phyloP scores from a whole-genome alignment of 768 basidiomycete species.

The Psilocybe subaeruginosa region DNA sequence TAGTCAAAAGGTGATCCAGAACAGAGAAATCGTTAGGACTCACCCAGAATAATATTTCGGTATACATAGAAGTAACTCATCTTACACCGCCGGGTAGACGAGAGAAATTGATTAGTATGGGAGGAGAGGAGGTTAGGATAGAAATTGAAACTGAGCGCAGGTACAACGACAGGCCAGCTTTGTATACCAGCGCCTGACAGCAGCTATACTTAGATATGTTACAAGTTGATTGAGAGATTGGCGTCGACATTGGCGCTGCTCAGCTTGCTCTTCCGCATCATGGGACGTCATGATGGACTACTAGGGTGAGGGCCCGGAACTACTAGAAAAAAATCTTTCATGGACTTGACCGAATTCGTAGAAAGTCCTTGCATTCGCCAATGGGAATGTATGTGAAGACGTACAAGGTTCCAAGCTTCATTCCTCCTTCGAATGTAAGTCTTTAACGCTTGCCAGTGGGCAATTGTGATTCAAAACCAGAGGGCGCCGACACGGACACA shows the following conservation, averaged over 20 bases:
- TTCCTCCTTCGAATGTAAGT: too few species aligned
- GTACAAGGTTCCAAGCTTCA: too few species aligned
- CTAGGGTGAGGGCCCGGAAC: too few species aligned
- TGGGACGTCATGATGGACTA: neutral
- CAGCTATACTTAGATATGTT: neutral
- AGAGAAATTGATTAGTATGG: neutral
- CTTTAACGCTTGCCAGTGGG: too few species aligned
- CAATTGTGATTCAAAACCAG: too few species aligned
- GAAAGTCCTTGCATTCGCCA: too few species aligned
- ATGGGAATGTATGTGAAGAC: too few species aligned
- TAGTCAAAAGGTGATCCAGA: neutral
- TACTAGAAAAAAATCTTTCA: too few species aligned
- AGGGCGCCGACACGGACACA: too few species aligned
- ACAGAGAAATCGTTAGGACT: neutral
- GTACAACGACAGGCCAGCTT: neutral
- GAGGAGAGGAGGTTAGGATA: neutral
- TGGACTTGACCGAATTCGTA: too few species aligned
- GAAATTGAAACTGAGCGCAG: neutral
- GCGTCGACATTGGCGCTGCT: neutral
- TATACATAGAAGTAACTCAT: constrained; percentile 14
- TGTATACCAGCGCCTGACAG: neutral
- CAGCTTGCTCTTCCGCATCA: neutral
- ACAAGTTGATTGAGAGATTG: neutral
- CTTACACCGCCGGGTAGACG: neutral
- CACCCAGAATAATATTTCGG: constrained; percentile 8